Percentiles rank a stretch among this genome's conserved stretches.
phyloP scores from a whole-genome alignment of 495 filamentous ascomycete species.

The Talaromyces liani region DNA sequence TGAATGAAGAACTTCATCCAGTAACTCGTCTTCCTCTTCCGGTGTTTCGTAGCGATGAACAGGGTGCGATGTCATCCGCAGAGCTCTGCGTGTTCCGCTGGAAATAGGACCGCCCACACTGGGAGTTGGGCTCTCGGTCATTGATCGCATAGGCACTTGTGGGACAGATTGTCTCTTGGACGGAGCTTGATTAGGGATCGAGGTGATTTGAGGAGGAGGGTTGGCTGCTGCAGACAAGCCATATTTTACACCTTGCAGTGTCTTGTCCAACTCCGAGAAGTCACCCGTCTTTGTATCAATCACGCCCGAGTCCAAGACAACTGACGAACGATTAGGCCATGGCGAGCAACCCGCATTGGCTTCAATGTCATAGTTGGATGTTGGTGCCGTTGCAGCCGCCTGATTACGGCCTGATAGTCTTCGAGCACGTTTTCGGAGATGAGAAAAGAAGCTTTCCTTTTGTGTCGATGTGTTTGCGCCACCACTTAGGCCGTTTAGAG shows the following conservation, averaged over 20 bases:
- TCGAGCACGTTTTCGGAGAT: constrained; percentile 87
- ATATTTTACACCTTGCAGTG: constrained; percentile 63
- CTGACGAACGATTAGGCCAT: constrained; percentile 79
- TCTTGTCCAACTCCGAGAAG: constrained; percentile 69
- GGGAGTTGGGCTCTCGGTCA: constrained; percentile 53
- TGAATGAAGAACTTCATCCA: constrained; percentile 71
- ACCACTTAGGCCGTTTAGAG: constrained; percentile 71
- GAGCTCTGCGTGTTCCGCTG: constrained; percentile 73
- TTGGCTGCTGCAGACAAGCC: constrained; percentile 46
- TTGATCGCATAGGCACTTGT: constrained; percentile 53
- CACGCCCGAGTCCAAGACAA: constrained; percentile 59
- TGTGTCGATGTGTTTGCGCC: constrained; percentile 57
- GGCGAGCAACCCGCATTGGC: constrained; percentile 86
- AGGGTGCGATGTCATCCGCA: constrained; percentile 67
- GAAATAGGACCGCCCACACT: constrained; percentile 57
- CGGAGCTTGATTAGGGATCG: constrained; percentile 44
- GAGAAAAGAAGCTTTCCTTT: constrained; percentile 96
- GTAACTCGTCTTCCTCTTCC: constrained; percentile 91
- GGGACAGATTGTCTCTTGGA: constrained; percentile 69
- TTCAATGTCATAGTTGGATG: constrained; percentile 76
- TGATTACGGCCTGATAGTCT: constrained; percentile 88
- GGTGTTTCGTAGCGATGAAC: constrained; percentile 83
- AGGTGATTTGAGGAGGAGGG: constrained; percentile 38
- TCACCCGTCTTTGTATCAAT: constrained; percentile 43
- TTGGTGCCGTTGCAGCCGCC: constrained; percentile 54